These are phyloP conservation scores for Sonneratia caseolaris DNA, from an alignment of 345 rosid species.

Conservation along the genomic window DNA sequence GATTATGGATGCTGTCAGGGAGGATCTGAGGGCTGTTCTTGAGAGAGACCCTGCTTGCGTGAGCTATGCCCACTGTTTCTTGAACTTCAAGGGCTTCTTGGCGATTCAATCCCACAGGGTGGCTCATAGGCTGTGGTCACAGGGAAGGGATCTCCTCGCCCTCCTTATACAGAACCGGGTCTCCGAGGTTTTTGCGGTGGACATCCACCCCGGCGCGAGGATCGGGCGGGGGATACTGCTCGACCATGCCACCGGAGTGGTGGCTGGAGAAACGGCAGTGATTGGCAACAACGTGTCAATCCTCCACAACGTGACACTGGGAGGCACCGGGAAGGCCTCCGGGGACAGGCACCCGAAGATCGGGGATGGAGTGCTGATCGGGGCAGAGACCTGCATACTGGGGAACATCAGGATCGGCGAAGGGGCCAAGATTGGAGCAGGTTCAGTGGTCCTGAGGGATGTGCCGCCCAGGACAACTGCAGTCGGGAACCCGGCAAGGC, in stretches of 20 bases:
- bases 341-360: conserved; percentile 95
- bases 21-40: conserved; percentile 55
- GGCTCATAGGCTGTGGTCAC: conserved; percentile 69
- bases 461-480: conserved; percentile 77
- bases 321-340: conserved; percentile 75
- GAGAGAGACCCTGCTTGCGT: conserved; percentile 84
- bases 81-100: conserved; percentile 71
- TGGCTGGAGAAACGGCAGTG: conserved; percentile 89
- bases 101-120: conserved; percentile 76
- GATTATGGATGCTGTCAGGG: conserved; percentile 42
- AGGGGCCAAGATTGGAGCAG: conserved; percentile 92
- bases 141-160: conserved; percentile 47
- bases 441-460: conserved; percentile 78
- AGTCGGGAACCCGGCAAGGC: conserved; percentile 84
- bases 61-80: conserved; percentile 65
- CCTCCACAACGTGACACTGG: conserved; percentile 79
- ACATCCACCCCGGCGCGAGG: conserved; percentile 88
- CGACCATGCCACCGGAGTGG: conserved; percentile 79
- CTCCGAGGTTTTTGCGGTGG: conserved; percentile 66
- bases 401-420: conserved; percentile 83
- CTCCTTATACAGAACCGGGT: conserved; percentile 69
- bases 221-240: conserved; percentile 67
- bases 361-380: conserved; percentile 90
- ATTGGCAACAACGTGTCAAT: conserved; percentile 84
- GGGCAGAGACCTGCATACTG: conserved; percentile 87